Evolutionary conservation across 2,329 filamentous ascomycete genomes (phyloP), one percentile per base, ranked within the genome.

Genomic region (Neonectria ditissima): DNA sequence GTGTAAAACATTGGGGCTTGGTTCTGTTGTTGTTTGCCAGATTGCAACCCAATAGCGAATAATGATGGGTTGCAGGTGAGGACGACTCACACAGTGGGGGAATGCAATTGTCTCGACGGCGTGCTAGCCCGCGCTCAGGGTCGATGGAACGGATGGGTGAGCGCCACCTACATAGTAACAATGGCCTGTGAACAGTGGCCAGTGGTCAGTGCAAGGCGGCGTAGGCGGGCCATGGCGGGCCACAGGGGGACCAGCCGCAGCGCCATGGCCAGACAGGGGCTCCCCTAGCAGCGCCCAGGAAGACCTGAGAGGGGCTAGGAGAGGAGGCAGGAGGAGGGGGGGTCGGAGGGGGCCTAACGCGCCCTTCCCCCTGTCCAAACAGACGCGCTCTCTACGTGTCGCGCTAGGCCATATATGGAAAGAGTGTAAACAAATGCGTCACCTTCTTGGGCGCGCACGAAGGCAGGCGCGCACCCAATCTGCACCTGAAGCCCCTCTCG

Each of bases 351-450:
- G 57, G 62, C 53, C 67, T 62, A 69, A 59, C 57, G 47, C 50
- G 47, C 50, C 63, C 62, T 9, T 53, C 62, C 65, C 69, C 69
- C 66, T 67, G 61, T 68, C 68, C 56, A 65, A 65, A 71, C 57
- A 69, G 69, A 78, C 77, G 77, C 77, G 77, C 75, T 71, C 45
- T 55, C 65, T 57, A 64, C 76, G 77, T 73, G 77, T 68, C 47
- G 45, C 66, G 66, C 76, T 77, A 77, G 59, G 66, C 71, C 20
- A 1, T 32, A 65, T 66, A 32, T 50, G 69, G 77, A 64, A 78
- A 73, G 20, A 62, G 52, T 68, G 75, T 79, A 79, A 79, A 79
- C 77, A 79, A 78, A 78, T 77, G 76, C 75, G 74, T 76, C 75
- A 77, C 73, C 72, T 66, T 59, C 66, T 53, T 66, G 55, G 53